phyloP scores from a whole-genome alignment of 352 stramenopile genomes.

The Saprolegnia diclina region DNA sequence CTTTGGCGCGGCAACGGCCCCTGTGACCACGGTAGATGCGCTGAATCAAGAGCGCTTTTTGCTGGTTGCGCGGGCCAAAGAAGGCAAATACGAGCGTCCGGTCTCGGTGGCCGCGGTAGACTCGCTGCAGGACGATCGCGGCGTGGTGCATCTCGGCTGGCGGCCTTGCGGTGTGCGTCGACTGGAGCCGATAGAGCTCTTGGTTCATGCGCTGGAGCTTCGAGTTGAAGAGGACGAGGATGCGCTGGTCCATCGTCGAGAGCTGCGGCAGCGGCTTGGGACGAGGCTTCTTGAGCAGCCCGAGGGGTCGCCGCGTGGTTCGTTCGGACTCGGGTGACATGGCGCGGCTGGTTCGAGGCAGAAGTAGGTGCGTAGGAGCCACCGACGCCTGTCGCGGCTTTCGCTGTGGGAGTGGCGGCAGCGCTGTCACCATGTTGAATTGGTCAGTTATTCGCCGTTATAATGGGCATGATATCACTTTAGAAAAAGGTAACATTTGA shows the following conservation, averaged over 20 bases:
- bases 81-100: slow-evolving; percentile 2
- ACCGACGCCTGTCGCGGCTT: too few relatives aligned
- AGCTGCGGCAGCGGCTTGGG: neutral
- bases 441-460: neutral
- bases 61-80: slow-evolving; percentile 21
- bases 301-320: too few relatives aligned
- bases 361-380: too few relatives aligned
- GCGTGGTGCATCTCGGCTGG: slow-evolving; percentile 6
- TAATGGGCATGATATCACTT: neutral
- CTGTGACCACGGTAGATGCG: slow-evolving; percentile 9
- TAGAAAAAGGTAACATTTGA: neutral
- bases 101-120: neutral
- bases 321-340: neutral
- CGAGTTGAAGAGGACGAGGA: slow-evolving; percentile 23
- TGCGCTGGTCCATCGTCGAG: slow-evolving; percentile 17
- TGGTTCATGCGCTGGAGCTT: neutral
- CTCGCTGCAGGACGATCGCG: slow-evolving; percentile 1
- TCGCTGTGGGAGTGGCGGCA: neutral
- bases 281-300: neutral
- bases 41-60: slow-evolving; percentile 14
- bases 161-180: neutral
- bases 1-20: neutral
- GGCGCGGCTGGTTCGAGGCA: too few relatives aligned
- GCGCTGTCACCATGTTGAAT: neutral
- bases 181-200: neutral